Percentiles rank a stretch among this genome's conserved stretches.
phyloP scores from a whole-genome alignment of 257 asterid species.

The Mentha longifolia region DNA sequence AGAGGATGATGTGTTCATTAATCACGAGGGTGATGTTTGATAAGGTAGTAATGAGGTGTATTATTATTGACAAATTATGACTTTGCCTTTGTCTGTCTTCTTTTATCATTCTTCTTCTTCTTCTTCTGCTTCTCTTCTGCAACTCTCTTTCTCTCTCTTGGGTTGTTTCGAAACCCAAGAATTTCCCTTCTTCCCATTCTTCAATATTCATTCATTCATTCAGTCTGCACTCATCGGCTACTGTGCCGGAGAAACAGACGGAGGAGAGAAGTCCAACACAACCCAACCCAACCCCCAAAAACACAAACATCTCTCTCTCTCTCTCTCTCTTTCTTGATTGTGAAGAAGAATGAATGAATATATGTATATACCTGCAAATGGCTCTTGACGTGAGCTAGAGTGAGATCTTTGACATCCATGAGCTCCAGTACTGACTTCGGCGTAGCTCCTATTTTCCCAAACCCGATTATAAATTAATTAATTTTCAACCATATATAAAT shows the following conservation, averaged over 20 bases:
- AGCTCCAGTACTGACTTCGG: conserved; percentile 96
- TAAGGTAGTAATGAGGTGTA: conserved; percentile 52
- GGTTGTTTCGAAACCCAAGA: conserved; percentile 27
- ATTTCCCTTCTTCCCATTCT: conserved; percentile 34
- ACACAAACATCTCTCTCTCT: neutral
- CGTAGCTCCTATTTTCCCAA: conserved; percentile 67
- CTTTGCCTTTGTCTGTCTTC: conserved; percentile 40
- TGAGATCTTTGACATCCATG: conserved; percentile 99
- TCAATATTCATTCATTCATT: conserved; percentile 58
- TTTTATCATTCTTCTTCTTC: conserved; percentile 15
- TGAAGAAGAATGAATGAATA: too few relatives aligned
- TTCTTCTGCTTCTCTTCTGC: conserved; percentile 28
- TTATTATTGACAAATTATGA: conserved; percentile 82
- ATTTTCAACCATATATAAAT: neutral
- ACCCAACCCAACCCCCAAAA: conserved; percentile 22
- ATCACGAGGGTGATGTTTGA: conserved; percentile 78
- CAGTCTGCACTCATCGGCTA: conserved; percentile 67
- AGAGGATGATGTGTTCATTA: conserved; percentile 52
- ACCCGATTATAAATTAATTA: neutral
- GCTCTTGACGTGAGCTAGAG: conserved; percentile 93
- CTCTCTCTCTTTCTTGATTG: neutral
- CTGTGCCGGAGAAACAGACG: conserved; percentile 76
- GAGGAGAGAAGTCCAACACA: conserved; percentile 45
- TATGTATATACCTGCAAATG: conserved; percentile 78
- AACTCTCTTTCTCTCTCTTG: conserved; percentile 24